Base-by-base conservation (phyloP, 306 rosid genomes). In the Castanospermum australe region DNA sequence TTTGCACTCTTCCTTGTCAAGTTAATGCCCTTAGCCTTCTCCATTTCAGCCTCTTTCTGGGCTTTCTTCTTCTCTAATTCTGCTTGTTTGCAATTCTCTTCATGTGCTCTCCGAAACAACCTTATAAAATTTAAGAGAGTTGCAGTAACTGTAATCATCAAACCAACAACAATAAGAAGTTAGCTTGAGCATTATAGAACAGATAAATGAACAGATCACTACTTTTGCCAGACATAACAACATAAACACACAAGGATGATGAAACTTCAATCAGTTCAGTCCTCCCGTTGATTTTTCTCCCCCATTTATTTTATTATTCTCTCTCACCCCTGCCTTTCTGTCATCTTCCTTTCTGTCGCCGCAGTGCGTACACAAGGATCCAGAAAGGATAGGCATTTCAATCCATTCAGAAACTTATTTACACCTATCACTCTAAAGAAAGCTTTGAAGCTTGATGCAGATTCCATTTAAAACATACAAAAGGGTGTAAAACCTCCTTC, bases 61-160 rank as follows among this genome's bases (percentile, higher is more conserved):
- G 90, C 94, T 79, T 89, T 96, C 89, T 96, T 96, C 87, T 80
- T 91, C 85, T 96, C 98, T 87, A 88, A 52, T 80, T 96, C 99
- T 65, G 92, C 96, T 86, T 93, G 98, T 81, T 93, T 96, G 87
- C 71, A 20, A 79, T 96, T 96, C 89, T 96, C 99, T 65, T 93
- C 98, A 7, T 93, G 97, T 30, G 98, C 99, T 89, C 90, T 96
- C 84, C 97, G 92, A 76, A 96, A 96, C 88, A 93, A 71, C 82
- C 96, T 89, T 78, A 77, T 78, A 75, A 96, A 96, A 74, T 91
- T 96, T 76, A 90, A 73, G 67, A 96, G 91, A 42, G 98, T 96
- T 22, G 81, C 84, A 10, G 97, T 90, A 77, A 96, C 99, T 96
- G 97, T 88, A 90, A 73, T 82, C 57, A 63, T 73, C 65, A 84